Base-by-base conservation (phyloP, 2,329 filamentous ascomycete species). In the Lecanicillium sp. region DNA sequence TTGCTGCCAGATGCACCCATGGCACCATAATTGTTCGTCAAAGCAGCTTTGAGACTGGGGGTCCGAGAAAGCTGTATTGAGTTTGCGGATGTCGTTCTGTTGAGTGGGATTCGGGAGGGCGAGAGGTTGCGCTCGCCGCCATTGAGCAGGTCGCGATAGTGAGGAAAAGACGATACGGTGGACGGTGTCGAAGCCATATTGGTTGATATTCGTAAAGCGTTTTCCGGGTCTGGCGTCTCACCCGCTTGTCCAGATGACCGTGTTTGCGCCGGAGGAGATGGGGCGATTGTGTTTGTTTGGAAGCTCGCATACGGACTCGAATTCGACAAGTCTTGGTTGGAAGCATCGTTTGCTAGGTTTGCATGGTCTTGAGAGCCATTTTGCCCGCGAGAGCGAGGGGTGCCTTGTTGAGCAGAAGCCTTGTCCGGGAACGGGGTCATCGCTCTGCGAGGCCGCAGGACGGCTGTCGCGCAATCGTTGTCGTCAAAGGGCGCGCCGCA, bases 1-100 rank as follows among this genome's bases (percentile, higher is more conserved):
- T 72, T 66, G 4, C 83, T 87, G 50, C 74, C 82, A 11, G 81
- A 71, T 2, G 78, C 68, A 28, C 74, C 79, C 13, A 59, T 54
- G 19, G 66, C 57, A 30, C 71, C 66, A 25, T 77, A 62, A 44
- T 65, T 65, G 51, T 64, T 68, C 32, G 65, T 58, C 14, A 77
- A 58, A 33, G 69, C 65, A n/a, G 72, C 67, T 51, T 79, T 79
- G 44, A 80, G 57, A 52, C 77, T 81, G 3, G 77, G 77, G 1
- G 77, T 80, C 48, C 77, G 66, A 17, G 73, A 73, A 14, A 79
- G 70, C 33, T 60, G 62, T n/a, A 77, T 54, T 33, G 50, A 61
- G 40, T 45, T 51, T 10, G 50, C 44, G 13, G 60, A 62, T 12
- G 51, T 40, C 30, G 48, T 54, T 30, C 52, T 53, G 17, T 55